Conservation (phyloP, 169 alveolate genomes). For the Plasmodium berghei region DNA sequence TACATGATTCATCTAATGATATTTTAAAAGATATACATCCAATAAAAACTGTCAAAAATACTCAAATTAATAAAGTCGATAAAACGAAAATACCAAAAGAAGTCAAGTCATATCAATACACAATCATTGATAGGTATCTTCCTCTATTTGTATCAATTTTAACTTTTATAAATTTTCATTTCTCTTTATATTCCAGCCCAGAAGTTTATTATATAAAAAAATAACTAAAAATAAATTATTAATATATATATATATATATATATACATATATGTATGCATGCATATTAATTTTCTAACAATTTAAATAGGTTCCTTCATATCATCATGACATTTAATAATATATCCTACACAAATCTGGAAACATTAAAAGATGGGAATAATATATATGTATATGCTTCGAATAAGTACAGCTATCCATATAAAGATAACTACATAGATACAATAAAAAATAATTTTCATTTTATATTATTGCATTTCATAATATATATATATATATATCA, state of each 20-base stretch:
- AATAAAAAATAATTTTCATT: no score
- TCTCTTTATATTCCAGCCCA: background rate
- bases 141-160: background rate
- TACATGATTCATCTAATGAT: conserved; percentile 12
- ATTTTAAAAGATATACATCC: conserved; percentile 49
- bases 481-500: background rate
- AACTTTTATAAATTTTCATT: background rate
- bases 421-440: no score
- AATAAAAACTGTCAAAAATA: conserved; percentile 44
- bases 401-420: conserved; percentile 12
- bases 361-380: conserved; percentile 39
- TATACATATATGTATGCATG: background rate
- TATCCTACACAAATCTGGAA: conserved; percentile 47
- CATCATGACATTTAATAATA: conserved; percentile 43
- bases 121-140: conserved; percentile 58
- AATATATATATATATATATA: no score
- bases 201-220: background rate
- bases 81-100: conserved; percentile 36
- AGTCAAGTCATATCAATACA: conserved; percentile 56
- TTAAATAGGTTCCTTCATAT: conserved; percentile 50
- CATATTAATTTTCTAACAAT: background rate
- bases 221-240: no score
- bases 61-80: background rate
- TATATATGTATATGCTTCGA: conserved; percentile 45
- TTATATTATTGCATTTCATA: no score